phyloP scores from a whole-genome alignment of 305 asterid species.

The Fraxinus angustifolia region DNA sequence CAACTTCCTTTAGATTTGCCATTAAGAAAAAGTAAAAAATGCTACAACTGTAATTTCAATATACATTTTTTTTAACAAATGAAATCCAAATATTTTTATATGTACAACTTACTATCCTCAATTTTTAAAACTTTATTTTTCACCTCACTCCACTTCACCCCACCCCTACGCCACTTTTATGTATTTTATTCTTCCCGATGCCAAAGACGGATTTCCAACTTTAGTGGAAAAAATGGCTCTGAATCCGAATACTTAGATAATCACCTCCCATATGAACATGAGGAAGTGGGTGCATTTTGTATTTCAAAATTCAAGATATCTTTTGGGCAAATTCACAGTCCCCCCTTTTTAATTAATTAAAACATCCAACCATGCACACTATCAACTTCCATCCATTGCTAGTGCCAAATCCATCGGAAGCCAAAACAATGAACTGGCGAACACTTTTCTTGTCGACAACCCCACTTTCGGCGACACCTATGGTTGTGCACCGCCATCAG shows the following conservation, averaged over 20 bases:
- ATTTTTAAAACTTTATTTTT: too few species aligned
- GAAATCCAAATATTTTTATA: background rate
- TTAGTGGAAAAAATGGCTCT: background rate
- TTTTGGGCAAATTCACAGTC: background rate
- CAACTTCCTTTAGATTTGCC: background rate
- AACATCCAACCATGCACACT: background rate
- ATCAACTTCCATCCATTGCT: background rate
- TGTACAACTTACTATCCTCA: background rate
- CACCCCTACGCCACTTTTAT: background rate
- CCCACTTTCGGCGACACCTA: background rate
- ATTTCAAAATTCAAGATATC: background rate
- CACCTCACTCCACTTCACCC: background rate
- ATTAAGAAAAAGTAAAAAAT: too few species aligned
- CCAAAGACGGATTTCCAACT: background rate
- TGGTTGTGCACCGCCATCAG: too few species aligned
- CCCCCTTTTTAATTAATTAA: too few species aligned
- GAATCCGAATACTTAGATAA: background rate
- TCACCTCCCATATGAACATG: background rate
- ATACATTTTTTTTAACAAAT: background rate
- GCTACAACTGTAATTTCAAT: background rate
- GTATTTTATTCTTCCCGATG: background rate
- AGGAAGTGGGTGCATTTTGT: background rate
- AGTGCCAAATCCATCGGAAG: background rate
- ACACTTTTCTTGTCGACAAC: background rate
- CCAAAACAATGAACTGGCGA: background rate